These are phyloP conservation scores for Metarhizium album DNA, from an alignment of 2,329 filamentous ascomycete genomes.

Conservation along the genomic window DNA sequence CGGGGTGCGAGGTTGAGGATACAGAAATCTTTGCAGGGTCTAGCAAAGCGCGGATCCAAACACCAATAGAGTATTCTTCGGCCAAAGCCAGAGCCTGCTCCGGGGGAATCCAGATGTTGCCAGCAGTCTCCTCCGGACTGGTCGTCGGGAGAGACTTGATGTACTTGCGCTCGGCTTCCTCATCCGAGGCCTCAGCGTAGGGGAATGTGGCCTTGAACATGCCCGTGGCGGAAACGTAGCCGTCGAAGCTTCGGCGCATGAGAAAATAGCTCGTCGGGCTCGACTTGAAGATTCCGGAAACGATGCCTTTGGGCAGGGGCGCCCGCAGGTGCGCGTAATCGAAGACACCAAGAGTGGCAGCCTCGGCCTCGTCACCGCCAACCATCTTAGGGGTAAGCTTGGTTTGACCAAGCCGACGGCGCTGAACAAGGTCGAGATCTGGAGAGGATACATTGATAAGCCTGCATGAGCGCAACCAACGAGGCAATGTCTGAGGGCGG, in stretches of 20 bases:
- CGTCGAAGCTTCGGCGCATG: conserved; percentile 82
- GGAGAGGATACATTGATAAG: conserved; percentile 14
- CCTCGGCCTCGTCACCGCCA: conserved; percentile 62
- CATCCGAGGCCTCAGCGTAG: conserved; percentile 61
- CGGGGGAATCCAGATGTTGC: conserved; percentile 92
- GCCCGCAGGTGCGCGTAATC: conserved; percentile 95
- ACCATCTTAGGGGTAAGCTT: conserved; percentile 76
- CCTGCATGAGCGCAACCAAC: conserved; percentile 4
- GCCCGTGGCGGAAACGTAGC: conserved; percentile 74
- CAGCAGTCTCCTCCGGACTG: conserved; percentile 84
- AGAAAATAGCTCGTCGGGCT: conserved; percentile 91
- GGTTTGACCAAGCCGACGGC: conserved; percentile 85
- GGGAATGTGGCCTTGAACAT: conserved; percentile 91
- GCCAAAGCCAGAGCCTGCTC: conserved; percentile 70
- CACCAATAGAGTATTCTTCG: conserved; percentile 72
- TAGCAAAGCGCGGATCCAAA: conserved; percentile 87
- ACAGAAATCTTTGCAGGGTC: conserved; percentile 69
- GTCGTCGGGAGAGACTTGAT: conserved; percentile 76
- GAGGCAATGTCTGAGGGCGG: too few species aligned
- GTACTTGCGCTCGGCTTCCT: conserved; percentile 67
- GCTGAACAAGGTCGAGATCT: conserved; percentile 68
- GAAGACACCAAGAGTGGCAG: conserved; percentile 68
- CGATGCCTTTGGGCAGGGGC: conserved; percentile 81
- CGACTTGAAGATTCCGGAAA: conserved; percentile 85
- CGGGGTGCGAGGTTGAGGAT: conserved; percentile 45